phyloP scores from a whole-genome alignment of 1,139 yeast species.

The Sugiyamaella pinicola region DNA sequence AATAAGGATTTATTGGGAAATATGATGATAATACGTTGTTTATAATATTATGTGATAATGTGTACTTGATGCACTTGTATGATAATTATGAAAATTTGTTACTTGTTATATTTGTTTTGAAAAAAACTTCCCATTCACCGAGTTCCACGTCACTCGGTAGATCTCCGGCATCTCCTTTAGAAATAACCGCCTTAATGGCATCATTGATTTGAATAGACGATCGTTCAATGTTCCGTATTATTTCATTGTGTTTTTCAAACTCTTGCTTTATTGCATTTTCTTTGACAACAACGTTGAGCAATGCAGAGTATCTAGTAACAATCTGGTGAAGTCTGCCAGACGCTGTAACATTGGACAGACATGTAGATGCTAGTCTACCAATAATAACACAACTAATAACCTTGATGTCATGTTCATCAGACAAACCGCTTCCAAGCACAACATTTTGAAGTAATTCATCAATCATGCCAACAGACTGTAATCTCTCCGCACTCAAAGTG shows the following conservation, averaged over 20 bases:
- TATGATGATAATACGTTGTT: too few species aligned
- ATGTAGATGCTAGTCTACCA: constrained; percentile 41
- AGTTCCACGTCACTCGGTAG: constrained; percentile 33
- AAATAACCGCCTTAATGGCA: constrained; percentile 26
- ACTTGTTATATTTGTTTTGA: constrained; percentile 8
- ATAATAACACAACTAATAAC: constrained; percentile 47
- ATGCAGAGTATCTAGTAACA: constrained; percentile 41
- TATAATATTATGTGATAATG: too few species aligned
- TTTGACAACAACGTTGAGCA: constrained; percentile 45
- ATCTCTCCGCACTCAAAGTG: constrained; percentile 33
- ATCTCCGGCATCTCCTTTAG: constrained; percentile 22
- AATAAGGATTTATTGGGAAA: not conserved
- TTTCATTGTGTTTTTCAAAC: constrained; percentile 49
- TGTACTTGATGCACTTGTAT: too few species aligned
- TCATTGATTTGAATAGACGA: constrained; percentile 32
- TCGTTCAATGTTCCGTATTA: constrained; percentile 36
- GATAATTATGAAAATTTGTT: not conserved
- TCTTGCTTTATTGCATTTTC: constrained; percentile 56
- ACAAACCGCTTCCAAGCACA: constrained; percentile 40
- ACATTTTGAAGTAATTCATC: constrained; percentile 42
- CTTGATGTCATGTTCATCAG: constrained; percentile 51
- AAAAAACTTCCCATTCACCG: constrained; percentile 28
- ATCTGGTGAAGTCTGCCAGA: constrained; percentile 33
- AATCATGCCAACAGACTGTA: constrained; percentile 38
- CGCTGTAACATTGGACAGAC: constrained; percentile 22